phyloP scores from a whole-genome alignment of 179 eudicot genomes.

The Beta corolliflora region DNA sequence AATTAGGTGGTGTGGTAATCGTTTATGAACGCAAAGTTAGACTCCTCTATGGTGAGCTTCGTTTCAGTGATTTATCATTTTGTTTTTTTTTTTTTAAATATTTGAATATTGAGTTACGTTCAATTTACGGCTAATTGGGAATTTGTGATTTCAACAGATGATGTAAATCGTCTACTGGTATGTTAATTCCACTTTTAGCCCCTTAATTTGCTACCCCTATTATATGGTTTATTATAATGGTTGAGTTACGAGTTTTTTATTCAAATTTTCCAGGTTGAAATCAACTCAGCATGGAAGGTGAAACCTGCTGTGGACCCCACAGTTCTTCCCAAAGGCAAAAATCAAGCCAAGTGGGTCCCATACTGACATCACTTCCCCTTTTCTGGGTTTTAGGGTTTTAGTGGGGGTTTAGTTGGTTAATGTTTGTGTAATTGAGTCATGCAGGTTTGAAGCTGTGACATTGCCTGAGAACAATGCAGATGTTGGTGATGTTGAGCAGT shows the following conservation, averaged over 20 bases:
- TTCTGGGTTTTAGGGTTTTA: not conserved
- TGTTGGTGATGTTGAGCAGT: conserved; percentile 64
- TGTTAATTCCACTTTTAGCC: not conserved
- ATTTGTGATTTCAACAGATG: conserved; percentile 54
- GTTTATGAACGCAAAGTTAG: conserved; percentile 91
- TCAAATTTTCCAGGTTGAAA: conserved; percentile 51
- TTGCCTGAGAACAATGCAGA: conserved; percentile 62
- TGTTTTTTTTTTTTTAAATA: not conserved
- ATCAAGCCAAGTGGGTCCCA: conserved; percentile 74
- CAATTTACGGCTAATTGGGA: not conserved
- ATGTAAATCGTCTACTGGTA: conserved; percentile 92
- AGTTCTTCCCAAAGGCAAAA: conserved; percentile 77
- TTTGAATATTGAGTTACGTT: not conserved
- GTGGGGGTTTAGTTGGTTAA: conserved; percentile 12
- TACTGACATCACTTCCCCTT: not conserved
- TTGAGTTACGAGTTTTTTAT: not conserved
- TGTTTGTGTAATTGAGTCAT: conserved; percentile 14
- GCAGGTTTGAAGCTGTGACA: conserved; percentile 80
- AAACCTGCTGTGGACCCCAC: conserved; percentile 69
- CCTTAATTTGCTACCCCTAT: not conserved
- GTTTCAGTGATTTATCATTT: not conserved
- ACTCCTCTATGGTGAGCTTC: conserved; percentile 63
- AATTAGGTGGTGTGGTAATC: conserved; percentile 85
- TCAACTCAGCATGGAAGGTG: conserved; percentile 96
- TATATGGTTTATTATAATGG: not conserved